phyloP scores from a whole-genome alignment of 2,329 filamentous ascomycete species.

The Trichoderma koningii region DNA sequence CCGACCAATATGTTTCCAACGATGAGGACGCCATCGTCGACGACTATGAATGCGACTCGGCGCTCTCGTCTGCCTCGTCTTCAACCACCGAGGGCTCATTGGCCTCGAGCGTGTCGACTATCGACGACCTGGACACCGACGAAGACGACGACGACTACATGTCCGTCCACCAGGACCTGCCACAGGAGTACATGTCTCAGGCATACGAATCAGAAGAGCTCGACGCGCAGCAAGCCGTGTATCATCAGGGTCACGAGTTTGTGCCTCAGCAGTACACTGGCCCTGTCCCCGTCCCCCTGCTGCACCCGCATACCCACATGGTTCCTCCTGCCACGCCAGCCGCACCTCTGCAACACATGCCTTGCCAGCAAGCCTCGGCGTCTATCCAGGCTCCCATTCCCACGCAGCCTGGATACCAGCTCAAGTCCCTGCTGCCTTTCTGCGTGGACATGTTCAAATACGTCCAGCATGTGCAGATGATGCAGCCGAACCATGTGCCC shows the following conservation, averaged over 20 bases:
- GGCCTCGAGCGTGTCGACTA: slow-evolving; percentile 55
- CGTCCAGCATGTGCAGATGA: slow-evolving; percentile 51
- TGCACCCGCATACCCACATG: slow-evolving; percentile 32
- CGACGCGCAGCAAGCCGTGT: slow-evolving; percentile 42
- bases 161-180: slow-evolving; percentile 47
- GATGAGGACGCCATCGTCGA: slow-evolving; percentile 51
- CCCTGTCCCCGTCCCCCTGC: slow-evolving; percentile 35
- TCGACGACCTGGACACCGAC: slow-evolving; percentile 49
- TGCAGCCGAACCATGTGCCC: slow-evolving; percentile 50
- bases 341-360: slow-evolving; percentile 33
- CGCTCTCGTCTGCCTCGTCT: slow-evolving; percentile 54
- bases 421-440: slow-evolving; percentile 53
- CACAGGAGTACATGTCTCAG: slow-evolving; percentile 44
- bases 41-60: slow-evolving; percentile 49
- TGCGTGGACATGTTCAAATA: slow-evolving; percentile 56
- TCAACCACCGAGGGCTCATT: slow-evolving; percentile 58
- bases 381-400: slow-evolving; percentile 41
- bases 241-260: slow-evolving; percentile 50
- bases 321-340: slow-evolving; percentile 19
- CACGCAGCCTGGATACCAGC: slow-evolving; percentile 43
- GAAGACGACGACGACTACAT: slow-evolving; percentile 43
- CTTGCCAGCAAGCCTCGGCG: slow-evolving; percentile 38
- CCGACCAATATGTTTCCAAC: slow-evolving; percentile 52
- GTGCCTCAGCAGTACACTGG: slow-evolving; percentile 50
- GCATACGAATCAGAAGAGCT: slow-evolving; percentile 52